These are phyloP conservation scores for Ophiostoma tasmaniense DNA, from an alignment of 2,329 filamentous ascomycete species.

Conservation along the genomic window DNA sequence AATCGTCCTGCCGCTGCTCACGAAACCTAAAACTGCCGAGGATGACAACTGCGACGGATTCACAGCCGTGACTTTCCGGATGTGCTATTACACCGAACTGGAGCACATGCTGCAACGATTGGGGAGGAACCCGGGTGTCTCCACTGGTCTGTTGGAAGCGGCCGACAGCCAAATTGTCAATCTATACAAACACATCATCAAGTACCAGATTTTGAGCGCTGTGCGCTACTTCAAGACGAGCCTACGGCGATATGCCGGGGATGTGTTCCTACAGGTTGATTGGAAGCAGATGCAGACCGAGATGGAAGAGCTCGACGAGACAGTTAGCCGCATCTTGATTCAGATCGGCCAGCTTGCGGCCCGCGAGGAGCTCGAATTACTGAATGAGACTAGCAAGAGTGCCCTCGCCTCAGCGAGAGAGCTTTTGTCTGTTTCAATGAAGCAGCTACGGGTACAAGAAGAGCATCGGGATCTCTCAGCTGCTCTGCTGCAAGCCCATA, in stretches of 20 bases:
- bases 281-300: background rate
- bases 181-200: background rate
- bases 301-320: background rate
- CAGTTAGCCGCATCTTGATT: background rate
- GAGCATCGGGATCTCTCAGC: background rate
- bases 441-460: background rate
- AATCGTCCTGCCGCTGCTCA: background rate
- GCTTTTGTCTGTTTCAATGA: background rate
- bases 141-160: background rate
- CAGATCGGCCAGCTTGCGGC: background rate
- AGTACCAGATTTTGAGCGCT: background rate
- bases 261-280: background rate
- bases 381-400: background rate
- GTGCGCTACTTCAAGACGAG: background rate
- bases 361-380: background rate
- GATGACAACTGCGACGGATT: background rate
- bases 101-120: background rate
- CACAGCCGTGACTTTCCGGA: background rate
- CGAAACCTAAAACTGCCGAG: background rate
- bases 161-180: background rate
- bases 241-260: background rate
- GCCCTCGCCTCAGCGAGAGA: background rate
- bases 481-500: background rate
- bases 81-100: background rate
- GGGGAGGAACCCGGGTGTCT: background rate